Evolutionary conservation across 2,329 filamentous ascomycete genomes (phyloP).

Genomic region (Diaporthe sp.): DNA sequence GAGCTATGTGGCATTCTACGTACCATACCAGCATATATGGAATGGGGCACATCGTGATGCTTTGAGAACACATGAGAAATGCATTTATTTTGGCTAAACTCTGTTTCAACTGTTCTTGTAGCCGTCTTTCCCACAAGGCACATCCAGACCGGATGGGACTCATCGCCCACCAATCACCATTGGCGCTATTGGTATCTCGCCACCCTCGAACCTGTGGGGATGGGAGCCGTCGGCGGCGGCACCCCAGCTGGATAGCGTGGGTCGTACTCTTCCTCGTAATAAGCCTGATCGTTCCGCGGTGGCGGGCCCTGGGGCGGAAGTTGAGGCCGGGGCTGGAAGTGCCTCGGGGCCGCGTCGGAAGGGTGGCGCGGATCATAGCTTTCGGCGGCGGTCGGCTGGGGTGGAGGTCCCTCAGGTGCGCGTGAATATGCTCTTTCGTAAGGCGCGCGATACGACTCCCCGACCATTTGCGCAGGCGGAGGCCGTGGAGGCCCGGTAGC

Average conservation of each 20-base stretch:
- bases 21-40: no score
- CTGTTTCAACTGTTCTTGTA: neutral
- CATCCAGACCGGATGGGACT: neutral
- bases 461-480: neutral
- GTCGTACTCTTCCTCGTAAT: conserved; percentile 60
- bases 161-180: neutral
- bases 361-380: conserved; percentile 43
- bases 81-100: neutral
- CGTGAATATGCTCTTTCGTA: conserved; percentile 37
- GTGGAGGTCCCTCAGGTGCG: conserved; percentile 24
- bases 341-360: conserved; percentile 30
- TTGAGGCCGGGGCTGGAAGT: conserved; percentile 10
- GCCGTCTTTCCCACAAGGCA: neutral
- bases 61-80: neutral
- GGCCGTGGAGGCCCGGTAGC: conserved; percentile 12
- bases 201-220: conserved; percentile 25
- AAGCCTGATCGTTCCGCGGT: neutral
- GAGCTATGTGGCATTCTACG: neutral
- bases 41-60: neutral
- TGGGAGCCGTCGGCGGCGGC: conserved; percentile 43
- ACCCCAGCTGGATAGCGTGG: conserved; percentile 54
- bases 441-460: conserved; percentile 34
- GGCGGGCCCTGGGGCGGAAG: conserved; percentile 30
- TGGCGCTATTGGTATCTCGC: conserved; percentile 33
- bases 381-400: conserved; percentile 1